Evolutionary conservation across 2,329 filamentous ascomycete genomes (phyloP).

Genomic region (Colletotrichum gloeosporioides): DNA sequence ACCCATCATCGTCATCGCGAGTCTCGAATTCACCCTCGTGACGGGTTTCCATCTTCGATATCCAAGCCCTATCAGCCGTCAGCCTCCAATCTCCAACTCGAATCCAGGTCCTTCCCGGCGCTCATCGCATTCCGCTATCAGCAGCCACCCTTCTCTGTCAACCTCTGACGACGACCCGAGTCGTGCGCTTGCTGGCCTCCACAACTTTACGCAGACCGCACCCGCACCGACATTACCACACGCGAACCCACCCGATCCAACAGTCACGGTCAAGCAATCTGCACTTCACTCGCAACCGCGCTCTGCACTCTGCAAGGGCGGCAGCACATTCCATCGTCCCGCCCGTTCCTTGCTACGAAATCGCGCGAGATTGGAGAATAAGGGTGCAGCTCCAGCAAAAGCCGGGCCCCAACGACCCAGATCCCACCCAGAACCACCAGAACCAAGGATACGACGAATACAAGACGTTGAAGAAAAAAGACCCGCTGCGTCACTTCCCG

Average conservation of each 20-base stretch:
- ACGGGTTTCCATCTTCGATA: background rate
- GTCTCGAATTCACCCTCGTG: constrained; percentile 15
- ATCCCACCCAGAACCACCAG: background rate
- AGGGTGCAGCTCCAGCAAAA: background rate
- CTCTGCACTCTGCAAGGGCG: constrained; percentile 1
- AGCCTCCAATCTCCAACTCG: background rate
- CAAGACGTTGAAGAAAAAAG: background rate
- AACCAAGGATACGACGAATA: constrained; percentile 4
- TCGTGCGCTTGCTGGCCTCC: constrained; percentile 9
- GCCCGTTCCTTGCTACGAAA: background rate
- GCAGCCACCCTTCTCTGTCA: background rate
- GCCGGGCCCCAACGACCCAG: background rate
- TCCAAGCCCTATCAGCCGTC: background rate
- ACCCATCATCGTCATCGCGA: constrained; percentile 3
- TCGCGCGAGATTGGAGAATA: background rate
- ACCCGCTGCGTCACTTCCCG: constrained; percentile 10
- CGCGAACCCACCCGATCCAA: background rate
- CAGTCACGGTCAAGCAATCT: background rate
- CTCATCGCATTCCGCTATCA: background rate
- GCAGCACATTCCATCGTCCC: background rate
- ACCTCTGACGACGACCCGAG: constrained; percentile 17
- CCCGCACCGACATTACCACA: constrained; percentile 1
- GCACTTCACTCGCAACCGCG: background rate
- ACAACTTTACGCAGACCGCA: constrained; percentile 15
- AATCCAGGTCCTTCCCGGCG: background rate